Evolutionary conservation across 1,284 basidiomycete genomes (phyloP).

Genomic region (Somion occarium): DNA sequence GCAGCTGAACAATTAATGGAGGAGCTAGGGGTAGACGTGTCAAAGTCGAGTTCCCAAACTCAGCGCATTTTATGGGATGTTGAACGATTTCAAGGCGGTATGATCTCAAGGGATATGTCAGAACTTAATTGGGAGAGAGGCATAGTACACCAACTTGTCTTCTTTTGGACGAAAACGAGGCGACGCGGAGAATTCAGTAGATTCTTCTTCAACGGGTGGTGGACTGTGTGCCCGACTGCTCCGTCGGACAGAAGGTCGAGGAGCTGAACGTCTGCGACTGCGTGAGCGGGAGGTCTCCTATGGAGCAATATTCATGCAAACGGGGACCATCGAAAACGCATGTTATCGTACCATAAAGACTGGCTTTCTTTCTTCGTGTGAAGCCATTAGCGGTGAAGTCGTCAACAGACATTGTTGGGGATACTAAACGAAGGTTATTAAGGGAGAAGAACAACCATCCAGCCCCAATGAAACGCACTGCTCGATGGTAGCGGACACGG

Average conservation of each 20-base stretch:
- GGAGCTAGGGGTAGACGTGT: constrained; percentile 81
- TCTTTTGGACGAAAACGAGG: background rate
- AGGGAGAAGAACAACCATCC: background rate
- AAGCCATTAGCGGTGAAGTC: background rate
- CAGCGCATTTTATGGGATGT: constrained; percentile 73
- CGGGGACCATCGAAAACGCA: background rate
- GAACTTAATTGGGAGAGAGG: background rate
- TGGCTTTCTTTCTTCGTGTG: background rate
- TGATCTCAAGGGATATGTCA: constrained; percentile 37
- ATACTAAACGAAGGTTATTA: background rate
- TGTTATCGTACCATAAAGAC: background rate
- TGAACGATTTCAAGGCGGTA: constrained; percentile 79
- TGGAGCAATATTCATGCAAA: background rate
- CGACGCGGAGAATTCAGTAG: background rate
- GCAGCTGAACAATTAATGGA: constrained; percentile 74
- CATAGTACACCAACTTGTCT: background rate
- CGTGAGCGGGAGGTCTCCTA: background rate
- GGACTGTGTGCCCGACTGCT: background rate
- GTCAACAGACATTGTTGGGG: background rate
- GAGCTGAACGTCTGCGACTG: background rate
- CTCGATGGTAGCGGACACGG: background rate
- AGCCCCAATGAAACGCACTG: background rate
- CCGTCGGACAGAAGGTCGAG: background rate
- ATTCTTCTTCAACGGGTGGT: background rate
- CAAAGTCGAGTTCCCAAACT: constrained; percentile 69